Evolutionary conservation across 306 rosid species (phyloP).

Genomic region (Trifolium dubium): DNA sequence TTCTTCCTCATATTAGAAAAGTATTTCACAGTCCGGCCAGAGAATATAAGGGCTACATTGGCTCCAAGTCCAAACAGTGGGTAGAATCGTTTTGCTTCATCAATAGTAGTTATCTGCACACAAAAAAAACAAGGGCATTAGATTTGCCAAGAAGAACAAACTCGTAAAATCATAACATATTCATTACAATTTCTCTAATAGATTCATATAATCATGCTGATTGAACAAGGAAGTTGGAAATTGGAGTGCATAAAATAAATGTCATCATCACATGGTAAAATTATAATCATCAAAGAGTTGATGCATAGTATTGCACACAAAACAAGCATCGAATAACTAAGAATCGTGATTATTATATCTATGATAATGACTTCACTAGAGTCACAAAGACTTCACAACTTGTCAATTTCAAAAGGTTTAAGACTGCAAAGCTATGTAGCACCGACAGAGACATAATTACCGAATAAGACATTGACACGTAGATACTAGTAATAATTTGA

Average conservation of each 20-base stretch:
- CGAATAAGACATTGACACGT: not conserved
- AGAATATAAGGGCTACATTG: slow-evolving; percentile 85
- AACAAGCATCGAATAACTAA: slow-evolving; percentile 17
- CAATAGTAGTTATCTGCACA: slow-evolving; percentile 82
- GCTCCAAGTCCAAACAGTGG: slow-evolving; percentile 97
- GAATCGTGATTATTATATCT: not conserved
- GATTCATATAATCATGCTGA: too few relatives aligned
- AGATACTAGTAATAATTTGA: not conserved
- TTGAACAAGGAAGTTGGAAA: not conserved
- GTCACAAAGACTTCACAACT: not conserved
- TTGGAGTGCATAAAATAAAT: slow-evolving; percentile 13
- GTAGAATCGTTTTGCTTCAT: slow-evolving; percentile 90
- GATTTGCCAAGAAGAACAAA: slow-evolving; percentile 33
- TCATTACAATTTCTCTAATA: too few relatives aligned
- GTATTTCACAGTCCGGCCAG: slow-evolving; percentile 92
- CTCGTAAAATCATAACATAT: slow-evolving; percentile 3
- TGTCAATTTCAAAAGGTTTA: not conserved
- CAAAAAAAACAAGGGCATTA: slow-evolving; percentile 22
- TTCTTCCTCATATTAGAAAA: slow-evolving; percentile 81
- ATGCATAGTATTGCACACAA: not conserved
- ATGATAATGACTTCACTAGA: not conserved
- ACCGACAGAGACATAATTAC: not conserved
- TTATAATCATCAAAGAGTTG: not conserved
- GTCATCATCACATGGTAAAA: slow-evolving; percentile 9
- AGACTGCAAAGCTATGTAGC: not conserved